Percentiles rank a stretch among this genome's conserved stretches.
Conservation (phyloP, 768 basidiomycete species). For the Amanita phalloides region DNA sequence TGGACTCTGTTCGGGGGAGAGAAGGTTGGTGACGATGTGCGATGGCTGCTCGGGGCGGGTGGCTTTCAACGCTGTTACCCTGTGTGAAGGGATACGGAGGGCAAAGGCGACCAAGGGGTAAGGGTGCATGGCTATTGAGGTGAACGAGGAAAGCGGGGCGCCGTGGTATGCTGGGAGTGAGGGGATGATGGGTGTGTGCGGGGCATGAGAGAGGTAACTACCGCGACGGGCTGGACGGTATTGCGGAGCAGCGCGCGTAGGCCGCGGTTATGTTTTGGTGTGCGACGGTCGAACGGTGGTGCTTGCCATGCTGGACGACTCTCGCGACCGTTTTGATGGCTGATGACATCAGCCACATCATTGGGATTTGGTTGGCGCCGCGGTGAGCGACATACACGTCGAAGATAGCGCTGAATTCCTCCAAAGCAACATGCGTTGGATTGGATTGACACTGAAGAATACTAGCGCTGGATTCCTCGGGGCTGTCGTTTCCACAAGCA, state of each 20-base stretch:
- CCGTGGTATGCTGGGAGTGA: constrained; percentile 49
- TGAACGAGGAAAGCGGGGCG: constrained; percentile 89
- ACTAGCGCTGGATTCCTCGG: too few species aligned
- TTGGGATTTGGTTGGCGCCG: too few species aligned
- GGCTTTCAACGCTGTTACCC: constrained; percentile 52
- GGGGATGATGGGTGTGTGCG: constrained; percentile 5
- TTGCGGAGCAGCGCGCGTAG: constrained; percentile 59
- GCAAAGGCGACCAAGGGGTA: constrained; percentile 84
- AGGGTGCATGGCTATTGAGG: constrained; percentile 85
- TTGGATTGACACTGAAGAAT: too few species aligned
- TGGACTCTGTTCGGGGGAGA: constrained; percentile 55
- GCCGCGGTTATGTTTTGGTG: constrained; percentile 6
- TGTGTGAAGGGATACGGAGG: constrained; percentile 79
- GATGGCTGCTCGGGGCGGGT: constrained; percentile 14
- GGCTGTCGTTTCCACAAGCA: too few species aligned
- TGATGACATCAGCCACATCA: too few species aligned
- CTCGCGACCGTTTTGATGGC: background rate
- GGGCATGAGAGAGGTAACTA: constrained; percentile 65
- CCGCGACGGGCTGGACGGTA: constrained; percentile 77
- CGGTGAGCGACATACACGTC: too few species aligned
- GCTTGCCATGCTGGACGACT: background rate
- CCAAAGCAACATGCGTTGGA: too few species aligned
- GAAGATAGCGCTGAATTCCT: too few species aligned
- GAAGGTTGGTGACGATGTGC: constrained; percentile 73
- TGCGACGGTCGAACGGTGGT: background rate